Evolutionary conservation across 2,329 filamentous ascomycete genomes (phyloP).

Genomic region (Arthrobotrys conoides): DNA sequence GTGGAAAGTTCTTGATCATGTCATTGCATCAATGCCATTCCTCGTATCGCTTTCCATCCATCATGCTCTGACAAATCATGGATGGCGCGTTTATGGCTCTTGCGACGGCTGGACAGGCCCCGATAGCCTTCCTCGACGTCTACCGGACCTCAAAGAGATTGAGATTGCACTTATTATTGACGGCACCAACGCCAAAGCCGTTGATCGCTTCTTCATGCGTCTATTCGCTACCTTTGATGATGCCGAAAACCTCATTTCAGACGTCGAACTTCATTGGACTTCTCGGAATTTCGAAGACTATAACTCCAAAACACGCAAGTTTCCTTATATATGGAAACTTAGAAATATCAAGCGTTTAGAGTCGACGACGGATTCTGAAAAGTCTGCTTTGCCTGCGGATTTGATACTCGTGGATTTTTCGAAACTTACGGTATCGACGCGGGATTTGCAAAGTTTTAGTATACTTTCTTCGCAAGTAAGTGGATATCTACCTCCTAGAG

Average conservation of each 20-base stretch:
- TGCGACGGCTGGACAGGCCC: not conserved
- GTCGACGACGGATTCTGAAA: not conserved
- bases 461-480: not conserved
- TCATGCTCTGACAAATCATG: not conserved
- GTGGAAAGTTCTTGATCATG: not conserved
- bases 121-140: not conserved
- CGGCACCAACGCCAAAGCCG: not conserved
- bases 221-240: constrained; percentile 8
- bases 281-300: not conserved
- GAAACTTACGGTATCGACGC: not conserved
- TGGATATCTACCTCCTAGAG: not conserved
- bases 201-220: constrained; percentile 2
- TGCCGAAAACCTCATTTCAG: not conserved
- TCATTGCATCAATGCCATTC: not conserved
- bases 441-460: not conserved
- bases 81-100: not conserved
- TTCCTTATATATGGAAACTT: constrained; percentile 1
- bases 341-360: not conserved
- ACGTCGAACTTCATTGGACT: not conserved
- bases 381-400: not conserved
- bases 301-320: not conserved
- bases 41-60: not conserved
- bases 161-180: not conserved
- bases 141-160: not conserved
- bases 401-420: constrained; percentile 3